Base-by-base conservation (phyloP, 768 basidiomycete genomes). In the Pisolithus orientalis region DNA sequence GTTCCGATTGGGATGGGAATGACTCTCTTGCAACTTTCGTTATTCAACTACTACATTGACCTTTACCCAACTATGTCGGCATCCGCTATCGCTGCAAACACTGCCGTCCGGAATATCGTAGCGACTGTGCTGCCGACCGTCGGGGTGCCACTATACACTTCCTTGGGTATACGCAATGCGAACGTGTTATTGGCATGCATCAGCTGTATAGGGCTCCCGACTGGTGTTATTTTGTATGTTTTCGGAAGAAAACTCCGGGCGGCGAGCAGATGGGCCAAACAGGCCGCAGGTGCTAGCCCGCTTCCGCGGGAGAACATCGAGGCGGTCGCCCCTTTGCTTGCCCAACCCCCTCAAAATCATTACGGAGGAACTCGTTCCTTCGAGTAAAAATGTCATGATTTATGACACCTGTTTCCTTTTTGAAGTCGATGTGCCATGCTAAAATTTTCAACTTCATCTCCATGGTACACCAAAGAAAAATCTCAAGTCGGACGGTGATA, bases 1-100 rank as follows among this genome's bases (percentile, higher is more conserved):
- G 39, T 64, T 17, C 63, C 63, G 0, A 58, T 64, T n/a, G 63
- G 60, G 29, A 59, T 64, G 47, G 56, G 60, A 10, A 64, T 60
- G 63, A 64, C 63, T 21, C 56, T 64, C 16, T 39, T 63, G 4
- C 60, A 60, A 31, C 25, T 64, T 16, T 21, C 21, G 21, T 21
- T 21, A 21, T 21, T 21, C 21, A 21, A 21, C 21, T 21, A 21
- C 21, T 21, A 64, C 32, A 61, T 64, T 25, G 63, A 64, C 43
- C 63, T 64, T 42, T 64, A 60, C 39, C 61, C 63, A 5, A 54
- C 54, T 3, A 53, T 47, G 32, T 62, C 63, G 4, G 60, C 63
- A 4, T 62, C 63, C 14, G 58, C 62, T 1, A 48, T 64, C 21
- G 63, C 63, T 6, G 63, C 60, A 16, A 62, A 64, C 39, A 60